Conservation (phyloP, 768 basidiomycete species). For the Thelephora ganbajun region DNA sequence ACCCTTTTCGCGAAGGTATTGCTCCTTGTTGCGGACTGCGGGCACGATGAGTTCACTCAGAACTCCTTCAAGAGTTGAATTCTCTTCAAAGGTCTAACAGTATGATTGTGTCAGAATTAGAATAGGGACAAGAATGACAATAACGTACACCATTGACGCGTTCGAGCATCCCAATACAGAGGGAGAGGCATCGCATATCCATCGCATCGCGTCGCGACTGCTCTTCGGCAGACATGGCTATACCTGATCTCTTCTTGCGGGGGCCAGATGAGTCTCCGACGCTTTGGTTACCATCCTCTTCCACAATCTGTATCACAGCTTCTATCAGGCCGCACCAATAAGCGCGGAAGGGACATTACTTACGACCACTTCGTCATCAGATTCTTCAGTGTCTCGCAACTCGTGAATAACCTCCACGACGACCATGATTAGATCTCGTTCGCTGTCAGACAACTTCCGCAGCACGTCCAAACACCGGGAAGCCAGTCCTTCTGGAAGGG, state of each 20-base stretch:
- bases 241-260: too few relatives aligned
- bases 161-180: conserved; percentile 78
- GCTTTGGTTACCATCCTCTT: conserved; percentile 22
- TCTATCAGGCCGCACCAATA: background rate
- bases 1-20: conserved; percentile 67
- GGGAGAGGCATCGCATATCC: conserved; percentile 59
- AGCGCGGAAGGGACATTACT: conserved; percentile 1
- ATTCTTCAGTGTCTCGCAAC: conserved; percentile 44
- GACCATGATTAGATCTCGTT: conserved; percentile 76
- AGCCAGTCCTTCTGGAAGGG: conserved; percentile 56
- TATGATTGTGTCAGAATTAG: conserved; percentile 6
- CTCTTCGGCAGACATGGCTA: conserved; percentile 37
- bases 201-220: conserved; percentile 41
- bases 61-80: conserved; percentile 53
- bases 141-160: conserved; percentile 66
- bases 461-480: conserved; percentile 75
- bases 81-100: conserved; percentile 42
- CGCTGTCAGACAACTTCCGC: conserved; percentile 51
- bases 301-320: conserved; percentile 12
- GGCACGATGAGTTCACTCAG: conserved; percentile 81
- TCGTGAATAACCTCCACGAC: conserved; percentile 83
- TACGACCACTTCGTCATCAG: conserved; percentile 18
- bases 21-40: conserved; percentile 78
- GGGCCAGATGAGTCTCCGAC: conserved; percentile 9
- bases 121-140: background rate